Conservation (phyloP, 2,329 filamentous ascomycete species). For the Claviceps africana region DNA sequence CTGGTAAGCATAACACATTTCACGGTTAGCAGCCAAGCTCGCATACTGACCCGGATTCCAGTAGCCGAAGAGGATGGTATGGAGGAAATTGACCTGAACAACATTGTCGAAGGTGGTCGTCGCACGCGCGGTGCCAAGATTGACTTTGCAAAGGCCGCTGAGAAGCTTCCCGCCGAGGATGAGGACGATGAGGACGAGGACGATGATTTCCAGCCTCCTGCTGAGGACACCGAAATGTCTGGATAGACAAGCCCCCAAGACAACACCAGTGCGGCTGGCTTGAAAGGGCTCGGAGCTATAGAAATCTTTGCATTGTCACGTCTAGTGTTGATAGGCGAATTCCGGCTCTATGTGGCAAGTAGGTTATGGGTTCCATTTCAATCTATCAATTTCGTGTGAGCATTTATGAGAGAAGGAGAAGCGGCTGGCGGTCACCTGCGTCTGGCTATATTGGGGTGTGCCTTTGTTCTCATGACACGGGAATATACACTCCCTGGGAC, state of each 20-base stretch:
- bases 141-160: constrained; percentile 81
- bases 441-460: not conserved
- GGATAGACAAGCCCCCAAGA: constrained; percentile 12
- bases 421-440: not conserved
- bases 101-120: constrained; percentile 66
- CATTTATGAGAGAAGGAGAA: not conserved
- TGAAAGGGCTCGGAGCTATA: not conserved
- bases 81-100: constrained; percentile 80
- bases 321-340: not conserved
- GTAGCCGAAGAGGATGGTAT: constrained; percentile 57
- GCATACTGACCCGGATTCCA: not conserved
- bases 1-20: constrained; percentile 13
- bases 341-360: not conserved
- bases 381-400: not conserved
- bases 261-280: not conserved
- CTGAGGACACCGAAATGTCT: constrained; percentile 56
- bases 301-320: not conserved
- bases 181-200: constrained; percentile 72
- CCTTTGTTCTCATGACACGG: not conserved
- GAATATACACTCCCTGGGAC: not conserved
- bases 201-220: constrained; percentile 51
- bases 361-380: not conserved
- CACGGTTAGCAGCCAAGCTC: not conserved
- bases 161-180: constrained; percentile 53
- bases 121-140: constrained; percentile 88